Conservation (phyloP, 352 stramenopile genomes). For the Aphanomyces cochlioides region DNA sequence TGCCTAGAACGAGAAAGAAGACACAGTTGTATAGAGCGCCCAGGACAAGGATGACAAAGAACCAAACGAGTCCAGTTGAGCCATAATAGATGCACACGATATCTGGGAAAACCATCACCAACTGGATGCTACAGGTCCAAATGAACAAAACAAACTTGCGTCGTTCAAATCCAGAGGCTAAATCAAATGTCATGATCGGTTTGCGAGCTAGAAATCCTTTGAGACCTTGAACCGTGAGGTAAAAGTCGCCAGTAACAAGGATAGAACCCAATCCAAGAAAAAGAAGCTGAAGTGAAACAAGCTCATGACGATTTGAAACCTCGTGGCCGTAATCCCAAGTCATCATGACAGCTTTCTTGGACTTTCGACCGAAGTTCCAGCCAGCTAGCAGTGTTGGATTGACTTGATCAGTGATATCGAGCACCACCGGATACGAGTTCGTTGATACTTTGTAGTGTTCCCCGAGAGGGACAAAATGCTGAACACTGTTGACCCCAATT, state of each 20-base stretch:
- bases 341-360: background rate
- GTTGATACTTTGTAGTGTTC: background rate
- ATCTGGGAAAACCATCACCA: background rate
- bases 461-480: background rate
- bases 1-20: background rate
- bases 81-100: background rate
- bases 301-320: conserved; percentile 12
- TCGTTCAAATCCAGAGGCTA: background rate
- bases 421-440: background rate
- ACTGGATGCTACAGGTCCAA: background rate
- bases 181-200: background rate
- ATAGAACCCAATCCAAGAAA: background rate
- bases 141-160: conserved; percentile 1
- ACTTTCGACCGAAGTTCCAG: conserved; percentile 5
- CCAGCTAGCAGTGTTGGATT: too few species aligned
- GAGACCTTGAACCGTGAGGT: background rate
- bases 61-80: background rate
- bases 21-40: too few species aligned
- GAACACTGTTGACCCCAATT: conserved; percentile 21
- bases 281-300: background rate
- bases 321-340: conserved; percentile 15
- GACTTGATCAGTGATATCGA: background rate
- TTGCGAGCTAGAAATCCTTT: background rate
- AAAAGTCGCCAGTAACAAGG: background rate
- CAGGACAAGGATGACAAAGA: background rate